phyloP scores from a whole-genome alignment of 768 basidiomycete genomes.

The Boletus huronensis region DNA sequence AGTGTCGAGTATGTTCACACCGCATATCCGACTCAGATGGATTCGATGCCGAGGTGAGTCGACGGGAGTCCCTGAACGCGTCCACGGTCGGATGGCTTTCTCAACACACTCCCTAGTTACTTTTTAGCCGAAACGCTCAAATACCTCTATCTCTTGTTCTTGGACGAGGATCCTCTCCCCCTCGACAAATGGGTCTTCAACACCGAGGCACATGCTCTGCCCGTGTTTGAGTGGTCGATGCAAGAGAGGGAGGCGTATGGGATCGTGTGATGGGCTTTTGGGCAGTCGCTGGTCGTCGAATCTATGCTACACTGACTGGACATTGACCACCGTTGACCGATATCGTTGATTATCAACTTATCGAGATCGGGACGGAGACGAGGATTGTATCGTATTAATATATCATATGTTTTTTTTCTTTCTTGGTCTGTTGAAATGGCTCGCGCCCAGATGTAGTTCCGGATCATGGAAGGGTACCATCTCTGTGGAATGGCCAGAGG shows the following conservation, averaged over 20 bases:
- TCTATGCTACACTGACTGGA: not conserved
- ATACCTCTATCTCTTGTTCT: slow-evolving; percentile 70
- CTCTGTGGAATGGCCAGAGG: not conserved
- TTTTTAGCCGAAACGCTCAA: slow-evolving; percentile 63
- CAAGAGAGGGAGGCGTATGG: slow-evolving; percentile 48
- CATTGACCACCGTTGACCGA: not conserved
- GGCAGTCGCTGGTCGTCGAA: not conserved
- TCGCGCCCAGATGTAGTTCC: not conserved
- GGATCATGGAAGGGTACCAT: too few relatives aligned
- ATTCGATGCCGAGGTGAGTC: slow-evolving; percentile 75
- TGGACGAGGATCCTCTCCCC: slow-evolving; percentile 54
- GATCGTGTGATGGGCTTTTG: slow-evolving; percentile 3
- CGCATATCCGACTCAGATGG: slow-evolving; percentile 33
- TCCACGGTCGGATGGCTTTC: slow-evolving; percentile 9
- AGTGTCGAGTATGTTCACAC: slow-evolving; percentile 46
- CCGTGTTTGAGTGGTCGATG: slow-evolving; percentile 63
- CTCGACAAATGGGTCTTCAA: slow-evolving; percentile 59
- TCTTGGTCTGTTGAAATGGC: not conserved
- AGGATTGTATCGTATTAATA: not conserved
- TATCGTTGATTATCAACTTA: not conserved
- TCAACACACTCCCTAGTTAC: slow-evolving; percentile 32
- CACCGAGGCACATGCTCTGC: slow-evolving; percentile 74
- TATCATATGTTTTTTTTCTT: not conserved
- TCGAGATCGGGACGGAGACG: not conserved
- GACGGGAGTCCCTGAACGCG: slow-evolving; percentile 42